Evolutionary conservation across 768 basidiomycete species (phyloP), one percentile per base, ranked within the genome.

Genomic region (Cyclocybe cylindracea): DNA sequence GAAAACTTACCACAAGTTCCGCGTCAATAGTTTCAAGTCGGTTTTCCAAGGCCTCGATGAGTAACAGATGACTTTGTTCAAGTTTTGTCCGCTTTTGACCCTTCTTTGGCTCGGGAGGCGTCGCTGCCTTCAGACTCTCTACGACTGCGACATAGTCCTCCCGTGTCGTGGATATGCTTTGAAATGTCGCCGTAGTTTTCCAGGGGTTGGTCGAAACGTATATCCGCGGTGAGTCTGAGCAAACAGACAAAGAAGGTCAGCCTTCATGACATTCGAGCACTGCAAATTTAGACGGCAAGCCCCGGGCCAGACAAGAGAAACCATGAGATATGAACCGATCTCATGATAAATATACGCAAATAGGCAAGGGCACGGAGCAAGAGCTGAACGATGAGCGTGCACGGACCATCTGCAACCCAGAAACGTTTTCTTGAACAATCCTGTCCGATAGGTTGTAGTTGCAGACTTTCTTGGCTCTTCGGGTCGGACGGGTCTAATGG

Each of bases 351-450:
- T 83, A 88, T 71, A 78, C 73, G 71, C 83, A 89, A 89, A 88
- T 83, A 87, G 68, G 67, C 58, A 53, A 46, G 58, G 57, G 43
- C 51, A 55, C 52, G 48, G 54, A 56, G 49, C 53, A 62, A 58
- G 50, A 52, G 49, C 39, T 52, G 40, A 57, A 60, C 64, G 66
- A 67, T 56, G 68, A 70, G 73, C 66, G 69, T 68, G 76, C 77
- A 91, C 91, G 79, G 77, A 94, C 91, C 89, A 83, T 94, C 92
- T 66, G 81, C 81, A 58, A 87, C 70, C 92, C 92, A 94, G 70
- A 85, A 94, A 46, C 92, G 87, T 68, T 82, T 89, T 58, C 88
- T 82, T 46, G 79, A 77, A 46, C 66, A 68, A 66, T 94, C 92
- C 63, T 91, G 89, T 39, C 92, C 92, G 19, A 93, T 65, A 13